Evolutionary conservation across 768 basidiomycete species (phyloP).

Genomic region (Exsudoporus frostii): DNA sequence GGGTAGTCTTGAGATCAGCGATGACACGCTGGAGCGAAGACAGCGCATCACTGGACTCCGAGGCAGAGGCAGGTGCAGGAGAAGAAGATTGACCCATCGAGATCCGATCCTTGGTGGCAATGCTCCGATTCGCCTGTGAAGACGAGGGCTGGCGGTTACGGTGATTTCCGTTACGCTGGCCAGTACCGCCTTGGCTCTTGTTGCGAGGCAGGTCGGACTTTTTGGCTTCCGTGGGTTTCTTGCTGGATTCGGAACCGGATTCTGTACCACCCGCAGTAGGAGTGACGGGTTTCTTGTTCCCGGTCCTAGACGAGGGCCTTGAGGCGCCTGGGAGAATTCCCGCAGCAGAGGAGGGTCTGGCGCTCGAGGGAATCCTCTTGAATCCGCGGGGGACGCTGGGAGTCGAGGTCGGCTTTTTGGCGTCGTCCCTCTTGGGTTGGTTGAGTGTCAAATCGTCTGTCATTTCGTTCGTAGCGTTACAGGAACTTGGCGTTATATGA

Average conservation of each 20-base stretch:
- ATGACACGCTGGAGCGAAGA: conserved; percentile 92
- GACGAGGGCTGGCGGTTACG: conserved; percentile 58
- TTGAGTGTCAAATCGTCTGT: conserved; percentile 66
- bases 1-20: conserved; percentile 84
- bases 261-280: conserved; percentile 45
- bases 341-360: conserved; percentile 40
- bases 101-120: conserved; percentile 44
- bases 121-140: conserved; percentile 55
- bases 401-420: conserved; percentile 51
- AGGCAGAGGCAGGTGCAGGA: conserved; percentile 48
- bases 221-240: conserved; percentile 52
- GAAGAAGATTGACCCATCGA: conserved; percentile 38
- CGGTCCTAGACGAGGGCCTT: conserved; percentile 62
- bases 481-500: conserved; percentile 35
- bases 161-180: conserved; percentile 45
- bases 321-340: conserved; percentile 45
- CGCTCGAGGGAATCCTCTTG: conserved; percentile 53
- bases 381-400: conserved; percentile 51
- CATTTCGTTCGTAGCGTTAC: conserved; percentile 78
- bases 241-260: conserved; percentile 72
- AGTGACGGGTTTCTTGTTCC: conserved; percentile 54
- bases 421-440: conserved; percentile 65
- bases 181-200: conserved; percentile 49
- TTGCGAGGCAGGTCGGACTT: conserved; percentile 51
- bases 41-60: conserved; percentile 74